phyloP scores from a whole-genome alignment of 148 eudicot species.

The Vaccinium myrtillus region DNA sequence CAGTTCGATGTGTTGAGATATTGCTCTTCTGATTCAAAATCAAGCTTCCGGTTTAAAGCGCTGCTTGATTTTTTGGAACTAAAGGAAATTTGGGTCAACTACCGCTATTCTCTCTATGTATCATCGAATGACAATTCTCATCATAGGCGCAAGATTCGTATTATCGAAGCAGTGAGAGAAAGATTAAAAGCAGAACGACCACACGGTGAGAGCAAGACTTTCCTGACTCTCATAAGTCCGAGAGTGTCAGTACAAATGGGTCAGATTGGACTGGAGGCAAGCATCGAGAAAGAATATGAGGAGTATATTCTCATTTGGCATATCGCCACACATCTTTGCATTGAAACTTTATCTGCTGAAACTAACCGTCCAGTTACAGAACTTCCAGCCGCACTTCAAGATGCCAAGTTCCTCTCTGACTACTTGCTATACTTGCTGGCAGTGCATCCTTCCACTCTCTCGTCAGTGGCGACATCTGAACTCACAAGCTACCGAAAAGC shows the following conservation, averaged over 20 bases:
- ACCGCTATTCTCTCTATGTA: not conserved
- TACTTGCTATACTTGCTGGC: conserved; percentile 1
- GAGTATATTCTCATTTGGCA: conserved; percentile 8
- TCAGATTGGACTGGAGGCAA: not conserved
- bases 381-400: not conserved
- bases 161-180: not conserved
- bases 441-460: not conserved
- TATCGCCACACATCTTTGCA: not conserved
- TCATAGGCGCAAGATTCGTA: not conserved
- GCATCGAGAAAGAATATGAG: not conserved
- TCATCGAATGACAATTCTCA: not conserved
- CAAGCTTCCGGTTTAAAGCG: not conserved
- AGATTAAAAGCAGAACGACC: not conserved
- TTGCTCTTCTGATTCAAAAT: not conserved
- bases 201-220: not conserved
- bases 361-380: not conserved
- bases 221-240: not conserved
- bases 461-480: not conserved
- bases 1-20: not conserved
- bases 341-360: not conserved
- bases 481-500: conserved; percentile 6
- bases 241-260: not conserved
- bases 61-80: not conserved
- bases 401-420: not conserved
- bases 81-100: not conserved